Evolutionary conservation across 1,284 basidiomycete genomes (phyloP), one percentile per base, ranked within the genome.

Genomic region (Uromyces viciae-fabae): DNA sequence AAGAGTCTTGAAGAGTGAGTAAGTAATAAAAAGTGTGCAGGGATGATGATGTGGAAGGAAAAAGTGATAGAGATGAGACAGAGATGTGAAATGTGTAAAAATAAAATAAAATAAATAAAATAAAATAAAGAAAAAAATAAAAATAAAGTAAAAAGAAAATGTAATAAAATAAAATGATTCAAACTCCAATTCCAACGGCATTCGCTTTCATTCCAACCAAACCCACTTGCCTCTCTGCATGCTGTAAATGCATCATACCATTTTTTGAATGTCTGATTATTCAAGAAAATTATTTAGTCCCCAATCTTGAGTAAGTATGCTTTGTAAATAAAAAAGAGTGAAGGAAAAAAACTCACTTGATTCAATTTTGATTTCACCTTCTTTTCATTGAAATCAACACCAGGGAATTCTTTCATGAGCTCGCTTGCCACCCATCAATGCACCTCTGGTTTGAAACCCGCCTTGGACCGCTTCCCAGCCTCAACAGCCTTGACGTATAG

Each of bases 281-380:
- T 31, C 0, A 28, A 4, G 49, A n/a, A 28, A 46, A 42, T 46
- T 22, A 42, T 8, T 43, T 11, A 22, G 19, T 49, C 1, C 46
- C 42, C n/a, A 7, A 33, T 38, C 40, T 33, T 52, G 43, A 52
- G 33, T 46, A 3, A 9, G 8, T 71, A 2, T 4, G 3, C 33
- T 17, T 46, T 46, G 38, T 15, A n/a, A 25, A 22, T 69, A 5
- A 49, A 22, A 49, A 22, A 11, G 22, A 22, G 22, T 25, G 19
- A 14, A 49, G 38, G 31, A 9, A n/a, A 19, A 49, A 0, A 25
- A 69, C 66, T 31, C 14, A 71, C 68, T 43, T 71, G 68, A 28
- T 71, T 71, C n/a, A 49, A 71, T 33, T 71, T 71, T 28, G 68
- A 71, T 46, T 71, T 71, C 43, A 71, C 68, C 28, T 71, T 71